Conservation (phyloP, 2,329 filamentous ascomycete species). For the Aureobasidium sp. region DNA sequence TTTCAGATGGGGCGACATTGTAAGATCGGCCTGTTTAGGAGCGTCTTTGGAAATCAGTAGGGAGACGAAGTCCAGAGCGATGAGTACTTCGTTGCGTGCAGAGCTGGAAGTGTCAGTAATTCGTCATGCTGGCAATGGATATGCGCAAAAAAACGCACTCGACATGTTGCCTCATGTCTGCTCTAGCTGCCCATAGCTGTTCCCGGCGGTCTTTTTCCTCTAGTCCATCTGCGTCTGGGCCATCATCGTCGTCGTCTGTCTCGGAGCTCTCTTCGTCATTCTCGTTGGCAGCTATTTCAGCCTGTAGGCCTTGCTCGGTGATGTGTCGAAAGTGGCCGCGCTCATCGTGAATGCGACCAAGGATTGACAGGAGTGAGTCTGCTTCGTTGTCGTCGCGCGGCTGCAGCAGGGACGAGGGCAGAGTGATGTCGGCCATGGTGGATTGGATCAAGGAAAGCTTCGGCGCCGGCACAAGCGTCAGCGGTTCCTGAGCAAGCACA, state of each 20-base stretch:
- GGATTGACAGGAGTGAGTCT: constrained; percentile 62
- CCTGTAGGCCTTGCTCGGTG: constrained; percentile 61
- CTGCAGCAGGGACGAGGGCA: constrained; percentile 43
- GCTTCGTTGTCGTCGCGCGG: constrained; percentile 47
- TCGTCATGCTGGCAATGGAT: background rate
- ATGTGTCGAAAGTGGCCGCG: constrained; percentile 76
- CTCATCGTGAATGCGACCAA: constrained; percentile 68
- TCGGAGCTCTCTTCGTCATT: constrained; percentile 27
- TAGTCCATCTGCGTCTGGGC: background rate
- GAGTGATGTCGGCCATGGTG: constrained; percentile 9
- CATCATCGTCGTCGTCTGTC: constrained; percentile 33
- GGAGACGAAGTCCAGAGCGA: constrained; percentile 74
- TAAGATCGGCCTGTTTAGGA: constrained; percentile 60
- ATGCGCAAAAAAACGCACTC: constrained; percentile 22
- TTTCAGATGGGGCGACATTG: constrained; percentile 63
- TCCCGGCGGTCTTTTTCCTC: constrained; percentile 26
- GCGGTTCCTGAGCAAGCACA: constrained; percentile 2
- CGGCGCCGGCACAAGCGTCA: background rate
- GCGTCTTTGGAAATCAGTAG: constrained; percentile 73
- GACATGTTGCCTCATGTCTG: constrained; percentile 34
- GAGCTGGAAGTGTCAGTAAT: constrained; percentile 21
- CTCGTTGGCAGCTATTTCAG: constrained; percentile 51
- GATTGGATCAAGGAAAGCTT: constrained; percentile 1
- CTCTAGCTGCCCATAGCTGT: constrained; percentile 30
- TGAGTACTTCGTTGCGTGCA: constrained; percentile 53